Evolutionary conservation across 371 early-diverging fungal genomes (phyloP).

Genomic region (Circinella minor): DNA sequence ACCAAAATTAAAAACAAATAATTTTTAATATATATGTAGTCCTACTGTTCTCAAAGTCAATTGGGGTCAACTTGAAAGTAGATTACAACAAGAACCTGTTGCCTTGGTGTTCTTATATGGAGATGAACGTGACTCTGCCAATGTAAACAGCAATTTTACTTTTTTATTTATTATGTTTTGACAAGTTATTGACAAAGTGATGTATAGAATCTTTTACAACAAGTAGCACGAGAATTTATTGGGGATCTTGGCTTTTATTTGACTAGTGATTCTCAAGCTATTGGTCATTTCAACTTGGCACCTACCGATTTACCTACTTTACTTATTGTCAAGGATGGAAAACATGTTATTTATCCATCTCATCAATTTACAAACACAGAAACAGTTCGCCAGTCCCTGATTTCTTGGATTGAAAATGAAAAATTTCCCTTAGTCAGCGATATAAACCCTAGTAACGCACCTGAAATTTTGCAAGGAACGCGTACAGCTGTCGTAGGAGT

Average conservation of each 20-base stretch:
- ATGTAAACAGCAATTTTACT: conserved; percentile 13
- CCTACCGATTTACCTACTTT: conserved; percentile 32
- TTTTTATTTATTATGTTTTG: neutral
- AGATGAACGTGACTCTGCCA: conserved; percentile 17
- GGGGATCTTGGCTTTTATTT: conserved; percentile 38
- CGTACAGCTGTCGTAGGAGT: conserved; percentile 36
- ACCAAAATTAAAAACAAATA: neutral
- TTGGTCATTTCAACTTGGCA: conserved; percentile 28
- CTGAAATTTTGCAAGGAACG: conserved; percentile 34
- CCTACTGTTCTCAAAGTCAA: conserved; percentile 31
- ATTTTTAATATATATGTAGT: conserved; percentile 13
- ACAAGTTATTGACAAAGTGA: no score
- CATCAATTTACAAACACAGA: conserved; percentile 33
- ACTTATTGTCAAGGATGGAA: conserved; percentile 44
- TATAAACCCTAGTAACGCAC: conserved; percentile 37
- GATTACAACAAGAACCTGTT: conserved; percentile 31
- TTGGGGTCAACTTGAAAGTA: conserved; percentile 20
- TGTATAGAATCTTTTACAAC: conserved; percentile 30
- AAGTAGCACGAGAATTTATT: conserved; percentile 27
- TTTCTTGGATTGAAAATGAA: conserved; percentile 42
- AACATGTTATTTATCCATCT: conserved; percentile 26
- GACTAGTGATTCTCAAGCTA: conserved; percentile 29
- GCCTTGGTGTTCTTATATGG: conserved; percentile 41
- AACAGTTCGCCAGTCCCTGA: conserved; percentile 23
- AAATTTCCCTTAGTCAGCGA: conserved; percentile 43